These are phyloP conservation scores for Ottelia alismoides DNA, from an alignment of 106 monocot species.

Conservation along the genomic window DNA sequence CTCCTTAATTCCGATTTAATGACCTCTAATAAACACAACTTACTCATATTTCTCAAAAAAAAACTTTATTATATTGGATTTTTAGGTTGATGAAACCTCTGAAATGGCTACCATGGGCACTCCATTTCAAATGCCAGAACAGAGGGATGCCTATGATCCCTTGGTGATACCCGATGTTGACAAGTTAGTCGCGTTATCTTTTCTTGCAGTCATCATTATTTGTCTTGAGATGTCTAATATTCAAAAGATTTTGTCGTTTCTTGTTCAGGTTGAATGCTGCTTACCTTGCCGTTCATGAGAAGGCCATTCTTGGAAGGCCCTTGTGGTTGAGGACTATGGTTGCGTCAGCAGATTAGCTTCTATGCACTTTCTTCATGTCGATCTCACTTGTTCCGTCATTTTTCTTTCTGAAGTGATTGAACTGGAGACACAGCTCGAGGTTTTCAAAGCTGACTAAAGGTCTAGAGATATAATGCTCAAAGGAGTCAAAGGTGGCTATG, in stretches of 20 bases:
- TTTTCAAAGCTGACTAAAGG: too few species aligned
- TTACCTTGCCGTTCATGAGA: slow-evolving; percentile 78
- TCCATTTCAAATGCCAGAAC: slow-evolving; percentile 34
- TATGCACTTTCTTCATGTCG: too few species aligned
- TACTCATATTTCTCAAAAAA: too few species aligned
- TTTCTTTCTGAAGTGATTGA: too few species aligned
- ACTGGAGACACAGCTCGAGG: too few species aligned
- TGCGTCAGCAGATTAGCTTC: slow-evolving; percentile 1
- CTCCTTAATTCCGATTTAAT: too few species aligned
- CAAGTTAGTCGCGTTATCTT: slow-evolving; percentile 60
- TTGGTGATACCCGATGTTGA: slow-evolving; percentile 68
- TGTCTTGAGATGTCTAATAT: neutral
- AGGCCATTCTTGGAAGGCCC: slow-evolving; percentile 57
- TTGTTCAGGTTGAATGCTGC: slow-evolving; percentile 62
- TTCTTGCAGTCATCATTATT: neutral
- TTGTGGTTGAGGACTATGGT: slow-evolving; percentile 62
- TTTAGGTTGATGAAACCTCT: slow-evolving; percentile 43
- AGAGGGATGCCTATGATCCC: slow-evolving; percentile 61
- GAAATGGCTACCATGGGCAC: slow-evolving; percentile 42
- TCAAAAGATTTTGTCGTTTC: neutral
- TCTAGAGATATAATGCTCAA: too few species aligned
- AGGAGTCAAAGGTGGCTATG: too few species aligned
- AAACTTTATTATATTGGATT: too few species aligned
- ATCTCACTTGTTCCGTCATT: too few species aligned
- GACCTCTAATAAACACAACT: too few species aligned